Percentiles rank a stretch among this genome's conserved stretches.
phyloP scores from a whole-genome alignment of 768 basidiomycete species.

The Pleurotus citrinopileatus region DNA sequence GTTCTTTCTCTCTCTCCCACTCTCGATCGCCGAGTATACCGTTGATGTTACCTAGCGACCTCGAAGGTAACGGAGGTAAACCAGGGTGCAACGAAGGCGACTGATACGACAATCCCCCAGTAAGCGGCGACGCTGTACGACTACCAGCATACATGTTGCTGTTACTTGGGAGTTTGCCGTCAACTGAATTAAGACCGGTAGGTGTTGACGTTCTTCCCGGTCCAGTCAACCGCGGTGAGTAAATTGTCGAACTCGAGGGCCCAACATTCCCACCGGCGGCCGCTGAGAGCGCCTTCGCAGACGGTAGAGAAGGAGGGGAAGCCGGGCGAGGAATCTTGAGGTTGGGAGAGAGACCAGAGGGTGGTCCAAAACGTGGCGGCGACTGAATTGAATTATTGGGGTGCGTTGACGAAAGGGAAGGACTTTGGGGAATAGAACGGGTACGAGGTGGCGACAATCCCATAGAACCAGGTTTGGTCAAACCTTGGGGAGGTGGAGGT shows the following conservation, averaged over 20 bases:
- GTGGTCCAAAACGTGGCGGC: constrained; percentile 24
- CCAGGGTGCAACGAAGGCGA: constrained; percentile 19
- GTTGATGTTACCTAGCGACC: constrained; percentile 12
- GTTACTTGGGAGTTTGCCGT: constrained; percentile 13
- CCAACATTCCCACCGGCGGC: constrained; percentile 11
- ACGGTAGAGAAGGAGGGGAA: constrained; percentile 13
- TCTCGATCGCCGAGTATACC: constrained; percentile 17
- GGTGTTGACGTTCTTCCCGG: constrained; percentile 23
- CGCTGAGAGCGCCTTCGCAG: constrained; percentile 4
- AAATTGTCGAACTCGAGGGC: constrained; percentile 14
- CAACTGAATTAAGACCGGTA: constrained; percentile 19
- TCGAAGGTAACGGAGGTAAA: constrained; percentile 12
- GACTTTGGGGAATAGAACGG: constrained; percentile 26
- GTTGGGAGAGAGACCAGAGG: constrained; percentile 14
- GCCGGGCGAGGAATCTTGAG: constrained; percentile 16
- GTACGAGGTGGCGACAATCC: constrained; percentile 36
- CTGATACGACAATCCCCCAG: constrained; percentile 17
- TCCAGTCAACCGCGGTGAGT: constrained; percentile 19
- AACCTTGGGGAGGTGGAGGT: constrained; percentile 17
- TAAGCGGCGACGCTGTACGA: constrained; percentile 30
- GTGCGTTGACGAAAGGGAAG: constrained; percentile 16
- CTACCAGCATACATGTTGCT: constrained; percentile 17
- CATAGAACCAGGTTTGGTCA: constrained; percentile 25
- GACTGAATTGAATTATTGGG: constrained; percentile 18
- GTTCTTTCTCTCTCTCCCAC: constrained; percentile 22